Evolutionary conservation across 179 eudicot genomes (phyloP).

Genomic region (Camellia oleifera): DNA sequence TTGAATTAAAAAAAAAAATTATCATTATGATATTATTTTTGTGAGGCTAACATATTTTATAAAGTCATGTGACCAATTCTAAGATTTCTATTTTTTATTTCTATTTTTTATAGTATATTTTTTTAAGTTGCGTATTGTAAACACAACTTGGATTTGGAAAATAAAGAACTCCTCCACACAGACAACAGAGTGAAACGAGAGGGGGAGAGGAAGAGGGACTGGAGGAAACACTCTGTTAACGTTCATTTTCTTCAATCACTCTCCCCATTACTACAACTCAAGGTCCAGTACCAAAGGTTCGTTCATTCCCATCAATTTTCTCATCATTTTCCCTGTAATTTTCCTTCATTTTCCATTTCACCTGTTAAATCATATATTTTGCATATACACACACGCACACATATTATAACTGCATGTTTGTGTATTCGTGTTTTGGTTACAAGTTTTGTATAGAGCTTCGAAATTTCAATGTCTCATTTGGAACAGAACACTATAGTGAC

Average conservation of each 20-base stretch:
- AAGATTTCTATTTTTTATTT: too few relatives aligned
- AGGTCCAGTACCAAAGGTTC: neutral
- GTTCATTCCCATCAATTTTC: neutral
- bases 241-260: neutral
- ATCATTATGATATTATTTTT: too few relatives aligned
- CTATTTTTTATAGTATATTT: too few relatives aligned
- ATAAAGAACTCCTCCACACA: too few relatives aligned
- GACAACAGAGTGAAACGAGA: too few relatives aligned
- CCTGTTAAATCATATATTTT: neutral
- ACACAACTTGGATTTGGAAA: too few relatives aligned
- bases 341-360: neutral
- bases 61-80: too few relatives aligned
- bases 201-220: too few relatives aligned
- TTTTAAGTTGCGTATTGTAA: too few relatives aligned
- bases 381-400: neutral
- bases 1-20: too few relatives aligned
- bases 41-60: too few relatives aligned
- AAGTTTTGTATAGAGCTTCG: neutral
- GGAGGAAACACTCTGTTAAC: too few relatives aligned
- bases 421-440: neutral
- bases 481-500: constrained; percentile 13
- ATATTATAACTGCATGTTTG: neutral
- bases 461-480: constrained; percentile 4
- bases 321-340: neutral
- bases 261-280: neutral